phyloP scores from a whole-genome alignment of 371 early-diverging fungal species.

The Mortierella sp. region DNA sequence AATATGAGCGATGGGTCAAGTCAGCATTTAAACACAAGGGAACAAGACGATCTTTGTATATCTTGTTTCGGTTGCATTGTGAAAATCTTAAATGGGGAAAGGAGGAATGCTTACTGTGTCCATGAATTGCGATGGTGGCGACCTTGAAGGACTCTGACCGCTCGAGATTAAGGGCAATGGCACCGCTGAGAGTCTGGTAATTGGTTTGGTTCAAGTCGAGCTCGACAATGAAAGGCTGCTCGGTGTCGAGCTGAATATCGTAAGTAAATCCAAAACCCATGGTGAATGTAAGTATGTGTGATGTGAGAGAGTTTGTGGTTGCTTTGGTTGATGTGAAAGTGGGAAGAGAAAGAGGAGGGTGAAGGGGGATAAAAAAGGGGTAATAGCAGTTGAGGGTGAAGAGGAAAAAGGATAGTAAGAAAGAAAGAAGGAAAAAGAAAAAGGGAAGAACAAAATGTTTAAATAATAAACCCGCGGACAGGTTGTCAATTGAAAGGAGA shows the following conservation, averaged over 20 bases:
- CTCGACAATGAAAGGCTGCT: conserved; percentile 53
- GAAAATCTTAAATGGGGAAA: not conserved
- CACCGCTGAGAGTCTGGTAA: conserved; percentile 43
- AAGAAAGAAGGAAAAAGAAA: conserved; percentile 6
- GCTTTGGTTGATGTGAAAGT: not conserved
- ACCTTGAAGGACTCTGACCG: conserved; percentile 44
- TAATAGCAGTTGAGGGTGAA: not conserved
- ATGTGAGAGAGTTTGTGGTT: not conserved
- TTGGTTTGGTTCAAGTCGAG: conserved; percentile 30
- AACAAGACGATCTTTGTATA: not conserved
- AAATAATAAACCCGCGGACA: conserved; percentile 10
- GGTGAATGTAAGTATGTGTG: not conserved
- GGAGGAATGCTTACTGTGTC: conserved; percentile 38
- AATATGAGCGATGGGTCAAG: not conserved
- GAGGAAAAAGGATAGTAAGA: not conserved
- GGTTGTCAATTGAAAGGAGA: not conserved
- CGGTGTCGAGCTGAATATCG: conserved; percentile 55
- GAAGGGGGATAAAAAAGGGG: not conserved
- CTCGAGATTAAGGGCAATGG: conserved; percentile 34
- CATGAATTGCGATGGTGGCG: conserved; percentile 50
- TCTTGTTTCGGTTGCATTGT: not conserved
- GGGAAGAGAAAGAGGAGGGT: not conserved
- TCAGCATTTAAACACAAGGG: not conserved
- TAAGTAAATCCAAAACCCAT: conserved; percentile 42
- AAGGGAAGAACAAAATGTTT: not conserved